Percentiles rank a stretch among this genome's conserved stretches.
Evolutionary conservation across 306 rosid genomes (phyloP).

Genomic region (Lupinus albus): DNA sequence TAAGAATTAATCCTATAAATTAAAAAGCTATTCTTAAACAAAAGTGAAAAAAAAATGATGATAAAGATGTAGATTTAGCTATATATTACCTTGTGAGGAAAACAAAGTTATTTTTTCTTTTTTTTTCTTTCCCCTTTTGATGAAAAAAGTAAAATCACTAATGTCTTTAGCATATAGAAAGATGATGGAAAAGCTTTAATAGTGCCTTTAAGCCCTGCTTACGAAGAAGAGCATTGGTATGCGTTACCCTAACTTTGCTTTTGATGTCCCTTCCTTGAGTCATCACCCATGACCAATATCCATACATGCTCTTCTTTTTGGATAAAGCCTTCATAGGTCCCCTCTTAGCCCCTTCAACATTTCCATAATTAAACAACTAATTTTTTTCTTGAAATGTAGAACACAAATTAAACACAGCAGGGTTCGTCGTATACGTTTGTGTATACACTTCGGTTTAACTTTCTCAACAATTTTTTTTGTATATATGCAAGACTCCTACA

Average conservation of each 20-base stretch:
- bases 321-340: slow-evolving; percentile 49
- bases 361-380: too few relatives aligned
- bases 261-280: slow-evolving; percentile 52
- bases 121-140: slow-evolving; percentile 48
- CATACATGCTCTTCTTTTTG: slow-evolving; percentile 42
- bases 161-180: slow-evolving; percentile 61
- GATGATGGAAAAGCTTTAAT: slow-evolving; percentile 73
- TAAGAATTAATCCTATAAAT: slow-evolving; percentile 40
- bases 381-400: not conserved
- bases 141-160: slow-evolving; percentile 69
- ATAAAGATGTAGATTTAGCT: slow-evolving; percentile 32
- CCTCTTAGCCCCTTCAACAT: slow-evolving; percentile 4
- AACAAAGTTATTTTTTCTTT: slow-evolving; percentile 45
- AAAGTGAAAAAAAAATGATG: slow-evolving; percentile 43
- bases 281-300: slow-evolving; percentile 50
- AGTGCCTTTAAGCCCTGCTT: slow-evolving; percentile 47
- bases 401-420: not conserved
- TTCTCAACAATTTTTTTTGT: too few relatives aligned
- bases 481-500: too few relatives aligned
- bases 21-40: slow-evolving; percentile 38
- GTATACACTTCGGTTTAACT: too few relatives aligned
- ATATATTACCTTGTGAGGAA: slow-evolving; percentile 45
- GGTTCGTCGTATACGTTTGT: not conserved
- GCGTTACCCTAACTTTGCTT: slow-evolving; percentile 69
- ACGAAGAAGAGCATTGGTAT: slow-evolving; percentile 51